These are phyloP conservation scores for Aureobasidium lini DNA, from an alignment of 2,329 filamentous ascomycete species.

Conservation along the genomic window DNA sequence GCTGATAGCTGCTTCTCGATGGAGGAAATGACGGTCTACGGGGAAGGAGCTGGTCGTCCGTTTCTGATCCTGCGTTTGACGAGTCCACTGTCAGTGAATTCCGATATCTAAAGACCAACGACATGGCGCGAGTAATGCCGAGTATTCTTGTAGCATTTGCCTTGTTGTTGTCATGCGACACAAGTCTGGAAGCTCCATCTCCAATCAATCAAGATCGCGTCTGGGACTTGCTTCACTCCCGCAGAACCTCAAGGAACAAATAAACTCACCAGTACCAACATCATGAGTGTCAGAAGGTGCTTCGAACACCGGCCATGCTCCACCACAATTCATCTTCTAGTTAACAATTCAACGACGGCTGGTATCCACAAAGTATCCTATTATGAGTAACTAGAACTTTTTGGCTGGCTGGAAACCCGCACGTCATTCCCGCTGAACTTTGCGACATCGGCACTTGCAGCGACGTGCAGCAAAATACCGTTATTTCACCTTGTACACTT, in stretches of 20 bases:
- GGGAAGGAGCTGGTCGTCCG: constrained; percentile 15
- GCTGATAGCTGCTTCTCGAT: not conserved
- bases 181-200: not conserved
- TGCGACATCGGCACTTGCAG: constrained; percentile 1
- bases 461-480: too few relatives aligned
- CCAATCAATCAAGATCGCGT: not conserved
- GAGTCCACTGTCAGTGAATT: constrained; percentile 6
- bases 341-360: not conserved
- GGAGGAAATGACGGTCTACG: not conserved
- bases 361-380: not conserved
- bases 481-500: too few relatives aligned
- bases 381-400: not conserved
- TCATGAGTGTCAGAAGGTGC: not conserved
- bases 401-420: not conserved
- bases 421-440: constrained; percentile 5
- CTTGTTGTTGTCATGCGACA: not conserved
- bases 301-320: constrained; percentile 2
- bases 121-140: not conserved
- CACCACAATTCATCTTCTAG: constrained; percentile 8
- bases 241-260: too few relatives aligned
- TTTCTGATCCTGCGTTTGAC: constrained; percentile 16
- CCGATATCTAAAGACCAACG: not conserved
- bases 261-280: constrained; percentile 6
- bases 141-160: not conserved
- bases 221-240: not conserved